Evolutionary conservation across 352 stramenopile genomes (phyloP).

Genomic region (Phytophthora quininea): DNA sequence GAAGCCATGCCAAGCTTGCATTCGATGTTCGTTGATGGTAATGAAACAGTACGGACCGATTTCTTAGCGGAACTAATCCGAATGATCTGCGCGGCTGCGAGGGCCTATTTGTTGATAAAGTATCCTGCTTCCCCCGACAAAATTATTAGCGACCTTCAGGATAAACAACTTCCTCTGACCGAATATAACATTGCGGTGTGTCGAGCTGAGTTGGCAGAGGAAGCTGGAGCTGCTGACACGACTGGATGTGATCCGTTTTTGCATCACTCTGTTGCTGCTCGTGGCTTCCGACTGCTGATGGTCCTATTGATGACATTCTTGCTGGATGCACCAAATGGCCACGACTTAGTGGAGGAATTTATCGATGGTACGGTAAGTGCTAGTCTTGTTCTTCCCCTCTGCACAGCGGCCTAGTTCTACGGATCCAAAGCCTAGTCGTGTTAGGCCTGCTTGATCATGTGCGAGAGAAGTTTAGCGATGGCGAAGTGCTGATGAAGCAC

Average conservation of each 20-base stretch:
- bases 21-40: conserved; percentile 31
- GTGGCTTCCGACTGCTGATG: conserved; percentile 53
- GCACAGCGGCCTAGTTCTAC: conserved; percentile 50
- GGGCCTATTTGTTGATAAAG: conserved; percentile 40
- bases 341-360: conserved; percentile 54
- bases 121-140: conserved; percentile 46
- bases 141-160: conserved; percentile 47
- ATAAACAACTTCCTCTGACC: conserved; percentile 47
- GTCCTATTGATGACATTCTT: conserved; percentile 58
- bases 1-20: conserved; percentile 52
- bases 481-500: conserved; percentile 50
- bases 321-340: conserved; percentile 51
- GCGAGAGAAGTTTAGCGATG: conserved; percentile 47
- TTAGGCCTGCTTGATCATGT: conserved; percentile 61
- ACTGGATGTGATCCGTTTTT: conserved; percentile 59
- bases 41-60: conserved; percentile 58
- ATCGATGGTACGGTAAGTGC: conserved; percentile 47
- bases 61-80: conserved; percentile 65
- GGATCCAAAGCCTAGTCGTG: conserved; percentile 62
- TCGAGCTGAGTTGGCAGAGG: conserved; percentile 47
- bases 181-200: conserved; percentile 44
- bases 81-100: conserved; percentile 52
- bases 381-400: conserved; percentile 47
- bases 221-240: conserved; percentile 39
- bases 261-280: conserved; percentile 50